Conservation (phyloP, 2,329 filamentous ascomycete species). For the Colletotrichum sansevieriae region DNA sequence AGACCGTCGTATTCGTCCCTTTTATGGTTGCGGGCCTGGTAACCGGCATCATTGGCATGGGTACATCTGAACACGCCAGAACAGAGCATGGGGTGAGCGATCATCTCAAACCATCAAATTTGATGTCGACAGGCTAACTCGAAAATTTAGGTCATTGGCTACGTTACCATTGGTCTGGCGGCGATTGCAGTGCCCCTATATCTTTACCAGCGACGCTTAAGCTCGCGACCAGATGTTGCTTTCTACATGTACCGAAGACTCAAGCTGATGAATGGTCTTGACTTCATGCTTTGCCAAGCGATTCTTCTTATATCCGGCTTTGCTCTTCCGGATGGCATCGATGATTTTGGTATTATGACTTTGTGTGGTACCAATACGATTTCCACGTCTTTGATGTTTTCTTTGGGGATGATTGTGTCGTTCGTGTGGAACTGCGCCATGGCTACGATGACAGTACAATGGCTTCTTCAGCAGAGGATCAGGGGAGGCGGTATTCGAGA, state of each 20-base stretch:
- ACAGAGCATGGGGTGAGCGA: conserved; percentile 28
- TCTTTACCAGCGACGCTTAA: conserved; percentile 28
- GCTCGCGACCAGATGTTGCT: conserved; percentile 20
- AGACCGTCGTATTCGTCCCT: conserved; percentile 12
- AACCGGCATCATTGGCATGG: conserved; percentile 23
- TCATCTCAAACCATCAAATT: not conserved
- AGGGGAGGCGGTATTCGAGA: conserved; percentile 20
- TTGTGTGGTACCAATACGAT: conserved; percentile 29
- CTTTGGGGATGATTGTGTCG: conserved; percentile 37
- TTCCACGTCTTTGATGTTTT: conserved; percentile 29
- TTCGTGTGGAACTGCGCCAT: conserved; percentile 38
- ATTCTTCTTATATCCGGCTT: conserved; percentile 38
- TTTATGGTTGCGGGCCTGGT: conserved; percentile 8
- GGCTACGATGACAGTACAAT: conserved; percentile 39
- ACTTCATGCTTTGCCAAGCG: conserved; percentile 34
- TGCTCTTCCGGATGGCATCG: conserved; percentile 35
- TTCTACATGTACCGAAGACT: conserved; percentile 35
- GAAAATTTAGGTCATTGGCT: conserved; percentile 17
- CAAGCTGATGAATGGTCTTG: conserved; percentile 29
- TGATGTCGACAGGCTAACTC: not conserved
- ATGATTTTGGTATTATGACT: conserved; percentile 35
- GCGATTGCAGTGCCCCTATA: conserved; percentile 25
- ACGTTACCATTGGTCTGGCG: conserved; percentile 23
- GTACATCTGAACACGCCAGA: conserved; percentile 14
- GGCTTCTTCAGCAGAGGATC: conserved; percentile 31